Conservation (phyloP, 148 eudicot species). For the Talinum fruticosum region DNA sequence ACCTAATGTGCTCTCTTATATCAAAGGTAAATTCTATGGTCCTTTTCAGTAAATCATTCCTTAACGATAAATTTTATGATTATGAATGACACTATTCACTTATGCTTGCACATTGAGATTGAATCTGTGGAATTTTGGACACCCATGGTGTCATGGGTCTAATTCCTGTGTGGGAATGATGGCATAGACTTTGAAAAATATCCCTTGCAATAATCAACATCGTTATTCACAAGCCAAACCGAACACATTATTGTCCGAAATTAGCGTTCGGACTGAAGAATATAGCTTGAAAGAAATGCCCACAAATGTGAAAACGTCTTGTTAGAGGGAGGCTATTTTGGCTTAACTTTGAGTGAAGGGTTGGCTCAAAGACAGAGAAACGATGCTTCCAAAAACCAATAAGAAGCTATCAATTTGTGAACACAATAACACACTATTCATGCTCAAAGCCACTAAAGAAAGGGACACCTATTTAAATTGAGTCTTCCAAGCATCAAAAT, state of each 20-base stretch:
- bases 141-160: neutral
- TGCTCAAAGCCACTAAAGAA: too few relatives aligned
- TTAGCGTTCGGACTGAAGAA: neutral
- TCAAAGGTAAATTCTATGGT: too few relatives aligned
- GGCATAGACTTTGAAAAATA: neutral
- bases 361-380: neutral
- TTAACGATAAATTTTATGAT: too few relatives aligned
- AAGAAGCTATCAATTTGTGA: neutral
- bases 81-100: too few relatives aligned
- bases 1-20: too few relatives aligned
- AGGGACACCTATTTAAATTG: neutral
- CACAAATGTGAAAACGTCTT: slow-evolving; percentile 5
- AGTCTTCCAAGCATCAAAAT: neutral
- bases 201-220: neutral
- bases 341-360: neutral
- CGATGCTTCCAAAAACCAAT: neutral
- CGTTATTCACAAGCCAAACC: neutral
- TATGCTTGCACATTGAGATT: too few relatives aligned
- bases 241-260: neutral
- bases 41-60: too few relatives aligned
- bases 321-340: neutral
- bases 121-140: too few relatives aligned
- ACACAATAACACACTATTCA: too few relatives aligned
- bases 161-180: neutral
- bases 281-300: neutral